Evolutionary conservation across 495 filamentous ascomycete genomes (phyloP).

Genomic region (Neohortaea acidophila): DNA sequence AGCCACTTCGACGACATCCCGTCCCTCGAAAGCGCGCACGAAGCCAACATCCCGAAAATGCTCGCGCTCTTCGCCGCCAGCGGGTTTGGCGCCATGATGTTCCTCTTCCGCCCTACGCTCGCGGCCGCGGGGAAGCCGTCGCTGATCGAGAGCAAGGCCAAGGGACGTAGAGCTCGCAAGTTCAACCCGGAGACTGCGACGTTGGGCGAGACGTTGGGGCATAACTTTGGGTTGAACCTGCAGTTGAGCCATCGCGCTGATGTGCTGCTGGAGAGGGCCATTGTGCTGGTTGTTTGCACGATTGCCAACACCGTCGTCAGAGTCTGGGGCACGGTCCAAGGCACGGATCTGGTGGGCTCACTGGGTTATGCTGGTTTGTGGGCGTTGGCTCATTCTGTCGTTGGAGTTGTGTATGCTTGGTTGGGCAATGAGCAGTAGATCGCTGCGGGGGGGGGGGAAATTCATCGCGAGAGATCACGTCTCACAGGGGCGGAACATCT

Average conservation of each 20-base stretch:
- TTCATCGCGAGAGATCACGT: too few relatives aligned
- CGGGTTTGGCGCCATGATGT: constrained; percentile 51
- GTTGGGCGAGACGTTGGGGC: constrained; percentile 43
- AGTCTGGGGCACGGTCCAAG: constrained; percentile 44
- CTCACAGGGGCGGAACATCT: too few relatives aligned
- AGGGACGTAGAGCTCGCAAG: constrained; percentile 28
- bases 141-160: constrained; percentile 10
- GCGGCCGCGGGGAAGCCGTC: constrained; percentile 15
- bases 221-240: constrained; percentile 35
- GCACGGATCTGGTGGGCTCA: constrained; percentile 52
- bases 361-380: constrained; percentile 55
- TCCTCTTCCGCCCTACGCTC: constrained; percentile 55
- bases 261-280: constrained; percentile 48
- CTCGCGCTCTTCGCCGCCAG: constrained; percentile 43
- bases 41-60: constrained; percentile 35
- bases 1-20: constrained; percentile 53
- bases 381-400: constrained; percentile 43
- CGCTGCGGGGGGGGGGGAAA: too few relatives aligned
- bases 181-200: constrained; percentile 41
- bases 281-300: constrained; percentile 39
- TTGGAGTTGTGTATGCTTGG: constrained; percentile 46
- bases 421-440: constrained; percentile 36
- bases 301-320: constrained; percentile 51
- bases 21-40: constrained; percentile 47
- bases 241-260: constrained; percentile 40